These are phyloP conservation scores for Physcomitrium patens DNA, from an alignment of 225 moss, liverwort and hornwort species.

Conservation along the genomic window DNA sequence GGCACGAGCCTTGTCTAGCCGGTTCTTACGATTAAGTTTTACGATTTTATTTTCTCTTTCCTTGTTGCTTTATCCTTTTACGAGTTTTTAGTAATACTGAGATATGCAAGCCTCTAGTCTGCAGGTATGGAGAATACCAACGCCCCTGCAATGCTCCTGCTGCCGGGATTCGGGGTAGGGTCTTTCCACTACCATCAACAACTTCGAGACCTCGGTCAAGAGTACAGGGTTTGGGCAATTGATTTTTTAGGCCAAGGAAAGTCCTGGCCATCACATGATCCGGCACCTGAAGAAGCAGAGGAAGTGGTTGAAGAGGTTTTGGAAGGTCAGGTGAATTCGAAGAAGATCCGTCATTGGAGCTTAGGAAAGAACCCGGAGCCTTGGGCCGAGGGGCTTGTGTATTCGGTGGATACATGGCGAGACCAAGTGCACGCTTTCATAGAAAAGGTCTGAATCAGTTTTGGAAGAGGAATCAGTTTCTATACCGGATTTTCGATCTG, in stretches of 20 bases:
- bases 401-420: constrained; percentile 64
- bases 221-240: constrained; percentile 60
- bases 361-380: constrained; percentile 40
- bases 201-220: constrained; percentile 52
- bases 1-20: constrained; percentile 30
- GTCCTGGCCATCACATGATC: constrained; percentile 64
- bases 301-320: constrained; percentile 29
- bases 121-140: constrained; percentile 49
- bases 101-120: constrained; percentile 15
- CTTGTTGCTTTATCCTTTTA: background rate
- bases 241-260: constrained; percentile 63
- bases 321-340: constrained; percentile 36
- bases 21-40: background rate
- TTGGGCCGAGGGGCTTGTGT: constrained; percentile 59
- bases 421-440: constrained; percentile 59
- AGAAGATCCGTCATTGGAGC: constrained; percentile 37
- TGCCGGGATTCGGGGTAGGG: constrained; percentile 60
- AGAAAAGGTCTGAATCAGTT: constrained; percentile 37
- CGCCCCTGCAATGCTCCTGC: constrained; percentile 51
- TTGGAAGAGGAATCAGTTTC: background rate
- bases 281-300: constrained; percentile 40
- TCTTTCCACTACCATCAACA: constrained; percentile 52
- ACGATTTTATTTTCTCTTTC: background rate
- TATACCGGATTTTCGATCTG: background rate
- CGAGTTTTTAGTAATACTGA: background rate